Evolutionary conservation across 345 rosid species (phyloP), one percentile per base, ranked within the genome.

Genomic region (Aquilaria malaccensis): DNA sequence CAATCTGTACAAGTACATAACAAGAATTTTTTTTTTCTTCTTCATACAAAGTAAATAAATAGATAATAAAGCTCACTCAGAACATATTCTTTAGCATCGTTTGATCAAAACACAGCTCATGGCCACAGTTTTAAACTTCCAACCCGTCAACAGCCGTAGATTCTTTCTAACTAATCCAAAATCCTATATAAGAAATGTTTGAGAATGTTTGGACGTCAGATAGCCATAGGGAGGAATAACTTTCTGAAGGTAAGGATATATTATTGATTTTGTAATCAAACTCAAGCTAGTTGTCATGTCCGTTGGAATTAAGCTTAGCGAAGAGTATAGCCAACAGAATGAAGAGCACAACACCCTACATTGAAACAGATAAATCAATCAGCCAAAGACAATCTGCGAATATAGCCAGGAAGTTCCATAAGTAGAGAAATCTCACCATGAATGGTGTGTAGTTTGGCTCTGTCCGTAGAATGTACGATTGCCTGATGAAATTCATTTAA

Each of bases 271-370:
- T 3, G 55, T 31, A 31, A 29, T 3, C n/a, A 2, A 30, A 60
- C 74, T 72, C 59, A 61, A 76, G 55, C 58, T 69, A 69, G 67
- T 69, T 63, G 15, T 15, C 60, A 31, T 60, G 60, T 69, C 61
- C 67, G 33, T 63, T 81, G 58, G 71, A 54, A 13, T 54, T 65
- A 69, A 67, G 77, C 72, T 77, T 69, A 0, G 69, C 64, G 5
- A 75, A 64, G 62, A 80, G 10, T 47, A 80, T 67, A 50, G 85
- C 77, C 75, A 83, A 33, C 33, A 78, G 13, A 32, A 81, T 56
- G 62, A 83, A 58, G 31, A 78, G 47, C 13, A 83, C 48, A 37
- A 67, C 45, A 46, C 72, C 62, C 95, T 86, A 81, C 68, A 72
- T 51, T 60, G 3, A 57, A 52, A 59, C 51, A 50, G 1, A 55